Evolutionary conservation across 1,284 basidiomycete genomes (phyloP).

Genomic region (Naganishia sp.): DNA sequence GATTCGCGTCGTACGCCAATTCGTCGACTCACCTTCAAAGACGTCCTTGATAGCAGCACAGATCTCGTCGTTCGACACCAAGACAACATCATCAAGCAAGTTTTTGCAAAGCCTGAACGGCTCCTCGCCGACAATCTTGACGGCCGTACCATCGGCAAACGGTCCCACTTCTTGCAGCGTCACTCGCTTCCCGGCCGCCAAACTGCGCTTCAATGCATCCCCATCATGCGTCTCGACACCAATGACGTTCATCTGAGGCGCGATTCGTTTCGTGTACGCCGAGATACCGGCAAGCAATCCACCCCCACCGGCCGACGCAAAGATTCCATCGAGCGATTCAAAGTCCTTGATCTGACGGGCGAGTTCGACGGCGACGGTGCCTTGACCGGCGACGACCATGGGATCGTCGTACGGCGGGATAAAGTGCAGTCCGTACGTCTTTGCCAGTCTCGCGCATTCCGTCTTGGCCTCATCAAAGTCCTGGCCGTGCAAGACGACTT

Average conservation of each 20-base stretch:
- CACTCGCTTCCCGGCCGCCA: slow-evolving; percentile 75
- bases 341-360: slow-evolving; percentile 78
- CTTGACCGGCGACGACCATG: slow-evolving; percentile 94
- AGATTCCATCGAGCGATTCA: slow-evolving; percentile 79
- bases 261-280: slow-evolving; percentile 92
- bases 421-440: slow-evolving; percentile 75
- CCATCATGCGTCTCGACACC: slow-evolving; percentile 96
- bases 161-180: slow-evolving; percentile 88
- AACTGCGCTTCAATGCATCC: slow-evolving; percentile 84
- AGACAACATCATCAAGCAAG: slow-evolving; percentile 79
- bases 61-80: slow-evolving; percentile 92
- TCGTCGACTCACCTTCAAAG: slow-evolving; percentile 76
- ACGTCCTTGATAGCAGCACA: slow-evolving; percentile 99
- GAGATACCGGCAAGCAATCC: slow-evolving; percentile 86
- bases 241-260: slow-evolving; percentile 79
- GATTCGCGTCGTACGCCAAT: neutral
- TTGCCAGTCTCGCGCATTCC: slow-evolving; percentile 85
- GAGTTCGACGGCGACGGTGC: slow-evolving; percentile 92
- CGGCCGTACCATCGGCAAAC: slow-evolving; percentile 98
- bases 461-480: slow-evolving; percentile 97
- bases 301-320: slow-evolving; percentile 89
- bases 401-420: slow-evolving; percentile 99
- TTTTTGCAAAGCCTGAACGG: slow-evolving; percentile 88
- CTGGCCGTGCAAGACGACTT: slow-evolving; percentile 84
- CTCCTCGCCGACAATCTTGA: slow-evolving; percentile 94